Evolutionary conservation across 192 early-diverging fungal species (phyloP).

Genomic region (Coemansia sp.): DNA sequence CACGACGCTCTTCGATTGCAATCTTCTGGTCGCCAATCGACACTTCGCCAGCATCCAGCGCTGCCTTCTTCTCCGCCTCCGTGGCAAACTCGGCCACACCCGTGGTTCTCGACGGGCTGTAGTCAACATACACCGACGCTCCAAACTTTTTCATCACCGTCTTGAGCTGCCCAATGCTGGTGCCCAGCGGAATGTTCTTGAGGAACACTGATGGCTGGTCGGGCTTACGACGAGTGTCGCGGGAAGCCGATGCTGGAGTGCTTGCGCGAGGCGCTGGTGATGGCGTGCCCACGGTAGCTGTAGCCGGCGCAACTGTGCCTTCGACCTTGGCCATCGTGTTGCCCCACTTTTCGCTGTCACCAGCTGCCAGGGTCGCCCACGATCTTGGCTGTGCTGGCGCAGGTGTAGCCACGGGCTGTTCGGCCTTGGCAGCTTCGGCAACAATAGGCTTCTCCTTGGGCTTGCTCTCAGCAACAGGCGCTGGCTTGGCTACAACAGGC

Average conservation of each 20-base stretch:
- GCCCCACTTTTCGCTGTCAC: conserved; percentile 59
- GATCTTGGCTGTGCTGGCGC: conserved; percentile 64
- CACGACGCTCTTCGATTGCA: conserved; percentile 44
- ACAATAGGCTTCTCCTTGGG: conserved; percentile 44
- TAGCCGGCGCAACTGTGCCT: conserved; percentile 55
- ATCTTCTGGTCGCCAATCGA: conserved; percentile 20
- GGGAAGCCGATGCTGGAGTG: conserved; percentile 45
- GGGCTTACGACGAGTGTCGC: conserved; percentile 32
- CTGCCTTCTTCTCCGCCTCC: conserved; percentile 59
- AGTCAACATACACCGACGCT: conserved; percentile 59
- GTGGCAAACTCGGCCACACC: conserved; percentile 74
- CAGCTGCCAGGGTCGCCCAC: conserved; percentile 77
- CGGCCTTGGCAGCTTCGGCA: conserved; percentile 14
- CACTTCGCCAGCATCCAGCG: conserved; percentile 51
- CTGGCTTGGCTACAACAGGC: conserved; percentile 8
- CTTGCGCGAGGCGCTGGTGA: conserved; percentile 32
- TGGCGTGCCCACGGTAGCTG: conserved; percentile 8
- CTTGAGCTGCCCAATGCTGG: conserved; percentile 55
- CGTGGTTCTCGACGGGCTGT: conserved; percentile 55
- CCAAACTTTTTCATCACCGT: conserved; percentile 63
- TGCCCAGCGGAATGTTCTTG: conserved; percentile 58
- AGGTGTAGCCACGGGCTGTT: conserved; percentile 26
- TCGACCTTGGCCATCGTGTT: conserved; percentile 55
- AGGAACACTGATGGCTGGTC: conserved; percentile 66
- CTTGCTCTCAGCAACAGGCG: conserved; percentile 36